phyloP scores from a whole-genome alignment of 306 rosid genomes.

The Corylus americana region DNA sequence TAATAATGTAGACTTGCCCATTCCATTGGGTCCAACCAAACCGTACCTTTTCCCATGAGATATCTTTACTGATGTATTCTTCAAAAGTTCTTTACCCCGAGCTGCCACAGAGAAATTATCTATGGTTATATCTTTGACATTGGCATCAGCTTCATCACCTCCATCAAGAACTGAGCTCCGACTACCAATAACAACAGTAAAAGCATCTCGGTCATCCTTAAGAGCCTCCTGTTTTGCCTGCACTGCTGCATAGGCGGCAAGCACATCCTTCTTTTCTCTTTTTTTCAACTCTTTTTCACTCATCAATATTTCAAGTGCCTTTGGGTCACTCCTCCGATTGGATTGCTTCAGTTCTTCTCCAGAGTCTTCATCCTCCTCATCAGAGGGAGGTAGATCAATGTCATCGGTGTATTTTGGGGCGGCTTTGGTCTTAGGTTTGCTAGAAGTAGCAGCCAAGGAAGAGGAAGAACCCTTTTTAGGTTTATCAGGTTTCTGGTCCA shows the following conservation, averaged over 20 bases:
- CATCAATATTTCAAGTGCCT: slow-evolving; percentile 41
- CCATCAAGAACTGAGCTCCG: slow-evolving; percentile 65
- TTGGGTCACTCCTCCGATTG: slow-evolving; percentile 33
- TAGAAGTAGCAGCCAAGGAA: slow-evolving; percentile 7
- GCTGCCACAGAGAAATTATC: slow-evolving; percentile 58
- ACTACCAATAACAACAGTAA: slow-evolving; percentile 71
- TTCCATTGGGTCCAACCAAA: slow-evolving; percentile 73
- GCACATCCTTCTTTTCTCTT: slow-evolving; percentile 62
- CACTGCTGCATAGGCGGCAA: slow-evolving; percentile 50
- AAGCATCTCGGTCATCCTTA: slow-evolving; percentile 73
- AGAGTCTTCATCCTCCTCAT: slow-evolving; percentile 39
- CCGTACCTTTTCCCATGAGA: slow-evolving; percentile 73
- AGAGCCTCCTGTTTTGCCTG: slow-evolving; percentile 63
- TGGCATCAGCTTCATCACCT: slow-evolving; percentile 56
- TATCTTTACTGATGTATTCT: slow-evolving; percentile 54
- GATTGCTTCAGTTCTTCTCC: slow-evolving; percentile 23
- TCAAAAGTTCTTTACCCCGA: slow-evolving; percentile 55
- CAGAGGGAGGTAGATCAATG: slow-evolving; percentile 51
- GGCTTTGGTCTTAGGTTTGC: slow-evolving; percentile 27
- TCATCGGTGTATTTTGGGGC: slow-evolving; percentile 34
- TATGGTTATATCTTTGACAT: slow-evolving; percentile 56
- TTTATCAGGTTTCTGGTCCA: slow-evolving; percentile 49
- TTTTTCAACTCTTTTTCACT: slow-evolving; percentile 50
- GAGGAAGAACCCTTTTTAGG: slow-evolving; percentile 38
- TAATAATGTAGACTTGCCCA: slow-evolving; percentile 72